These are phyloP conservation scores for Plasmodium billcollinsi DNA, from an alignment of 169 alveolate genomes.

Conservation along the genomic window DNA sequence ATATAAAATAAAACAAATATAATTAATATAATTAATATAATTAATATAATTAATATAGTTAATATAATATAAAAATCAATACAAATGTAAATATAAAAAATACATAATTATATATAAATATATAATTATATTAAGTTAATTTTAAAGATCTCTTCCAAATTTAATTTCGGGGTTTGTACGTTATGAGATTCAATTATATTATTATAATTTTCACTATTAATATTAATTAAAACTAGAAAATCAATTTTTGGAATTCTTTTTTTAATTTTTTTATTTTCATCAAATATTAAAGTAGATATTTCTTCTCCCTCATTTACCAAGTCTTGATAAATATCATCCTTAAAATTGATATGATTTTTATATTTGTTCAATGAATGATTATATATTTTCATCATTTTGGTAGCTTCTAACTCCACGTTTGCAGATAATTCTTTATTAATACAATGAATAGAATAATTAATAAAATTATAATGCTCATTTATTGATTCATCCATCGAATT, in stretches of 20 bases:
- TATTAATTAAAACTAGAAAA: conserved; percentile 32
- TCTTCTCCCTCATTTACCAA: conserved; percentile 62
- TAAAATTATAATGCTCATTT: conserved; percentile 54
- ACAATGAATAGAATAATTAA: conserved; percentile 54
- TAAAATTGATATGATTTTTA: conserved; percentile 50
- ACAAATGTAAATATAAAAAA: too few relatives aligned
- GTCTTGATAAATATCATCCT: conserved; percentile 51
- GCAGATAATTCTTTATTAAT: conserved; percentile 73
- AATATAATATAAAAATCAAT: too few relatives aligned
- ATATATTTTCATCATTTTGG: conserved; percentile 66
- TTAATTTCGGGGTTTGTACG: conserved; percentile 63
- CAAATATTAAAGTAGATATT: conserved; percentile 31
- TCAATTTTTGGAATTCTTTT: conserved; percentile 59
- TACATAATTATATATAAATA: too few relatives aligned
- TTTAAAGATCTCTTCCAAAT: conserved; percentile 67
- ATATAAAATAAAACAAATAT: too few relatives aligned
- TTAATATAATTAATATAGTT: too few relatives aligned
- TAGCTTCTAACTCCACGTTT: conserved; percentile 64
- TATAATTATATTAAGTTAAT: conserved; percentile 26
- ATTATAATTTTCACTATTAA: conserved; percentile 64
- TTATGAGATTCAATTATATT: conserved; percentile 57
- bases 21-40: too few relatives aligned
- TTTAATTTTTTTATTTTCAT: conserved; percentile 41
- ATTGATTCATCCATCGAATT: conserved; percentile 39
- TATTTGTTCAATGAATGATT: conserved; percentile 29